Percentiles rank a stretch among this genome's conserved stretches.
phyloP scores from a whole-genome alignment of 495 filamentous ascomycete genomes.

The Hypoxylon trugodes region DNA sequence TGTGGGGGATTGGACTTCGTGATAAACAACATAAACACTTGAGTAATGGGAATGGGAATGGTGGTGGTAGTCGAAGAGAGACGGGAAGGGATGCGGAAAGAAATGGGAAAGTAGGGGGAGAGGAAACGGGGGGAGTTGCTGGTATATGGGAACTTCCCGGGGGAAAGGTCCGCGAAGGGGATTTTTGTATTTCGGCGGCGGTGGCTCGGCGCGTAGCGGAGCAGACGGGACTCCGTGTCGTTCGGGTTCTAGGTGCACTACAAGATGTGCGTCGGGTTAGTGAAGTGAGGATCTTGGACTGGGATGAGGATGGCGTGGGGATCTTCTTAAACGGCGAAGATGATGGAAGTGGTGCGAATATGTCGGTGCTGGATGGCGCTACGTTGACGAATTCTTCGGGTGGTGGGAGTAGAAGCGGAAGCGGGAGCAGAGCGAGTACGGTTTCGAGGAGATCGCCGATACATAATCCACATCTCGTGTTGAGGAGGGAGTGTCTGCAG shows the following conservation, averaged over 20 bases:
- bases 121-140: background rate
- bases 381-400: conserved; percentile 15
- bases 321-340: conserved; percentile 15
- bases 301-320: conserved; percentile 36
- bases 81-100: background rate
- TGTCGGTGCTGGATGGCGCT: conserved; percentile 25
- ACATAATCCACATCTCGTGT: conserved; percentile 23
- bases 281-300: conserved; percentile 34
- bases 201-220: conserved; percentile 34
- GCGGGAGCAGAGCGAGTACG: background rate
- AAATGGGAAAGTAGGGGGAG: background rate
- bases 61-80: background rate
- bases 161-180: conserved; percentile 33
- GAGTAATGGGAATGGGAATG: background rate
- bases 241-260: conserved; percentile 34
- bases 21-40: background rate
- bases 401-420: background rate
- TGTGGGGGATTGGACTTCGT: background rate
- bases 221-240: conserved; percentile 35
- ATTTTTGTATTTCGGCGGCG: conserved; percentile 41
- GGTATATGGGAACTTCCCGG: conserved; percentile 41
- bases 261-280: conserved; percentile 27
- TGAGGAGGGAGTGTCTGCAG: conserved; percentile 34
- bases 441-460: conserved; percentile 15
- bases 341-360: background rate